Conservation (phyloP, 441 rosid genomes). For the Gossypium davidsonii region DNA sequence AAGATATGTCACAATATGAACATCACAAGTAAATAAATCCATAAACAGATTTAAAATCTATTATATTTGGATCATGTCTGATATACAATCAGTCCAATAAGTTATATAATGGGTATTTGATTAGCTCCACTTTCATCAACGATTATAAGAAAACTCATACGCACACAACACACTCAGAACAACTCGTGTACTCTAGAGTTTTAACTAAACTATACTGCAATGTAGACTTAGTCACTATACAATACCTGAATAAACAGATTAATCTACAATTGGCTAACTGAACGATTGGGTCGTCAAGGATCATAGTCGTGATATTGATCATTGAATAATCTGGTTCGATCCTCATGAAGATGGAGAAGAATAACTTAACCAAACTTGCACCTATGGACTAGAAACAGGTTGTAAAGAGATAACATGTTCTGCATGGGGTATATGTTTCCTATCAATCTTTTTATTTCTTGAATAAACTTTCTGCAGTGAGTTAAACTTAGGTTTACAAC, state of each 20-base stretch:
- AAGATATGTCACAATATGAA: too few species aligned
- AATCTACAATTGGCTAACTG: conserved; percentile 46
- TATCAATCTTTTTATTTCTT: not conserved
- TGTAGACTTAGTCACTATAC: conserved; percentile 65
- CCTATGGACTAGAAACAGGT: conserved; percentile 5
- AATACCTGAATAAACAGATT: conserved; percentile 53
- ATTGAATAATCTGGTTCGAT: not conserved
- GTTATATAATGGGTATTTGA: conserved; percentile 29
- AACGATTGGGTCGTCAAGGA: conserved; percentile 49
- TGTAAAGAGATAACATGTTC: not conserved
- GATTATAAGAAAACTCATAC: not conserved
- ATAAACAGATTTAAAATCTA: too few species aligned
- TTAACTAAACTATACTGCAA: not conserved
- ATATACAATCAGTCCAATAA: too few species aligned
- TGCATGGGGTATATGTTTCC: conserved; percentile 3
- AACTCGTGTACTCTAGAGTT: not conserved
- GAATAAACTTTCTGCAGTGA: conserved; percentile 8
- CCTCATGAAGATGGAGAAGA: not conserved
- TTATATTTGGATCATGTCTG: too few species aligned
- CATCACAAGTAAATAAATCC: too few species aligned
- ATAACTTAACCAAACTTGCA: not conserved
- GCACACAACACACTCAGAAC: not conserved
- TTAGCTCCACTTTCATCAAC: not conserved
- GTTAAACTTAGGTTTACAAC: not conserved
- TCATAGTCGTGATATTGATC: not conserved